These are phyloP conservation scores for Psilocybe subaeruginosa DNA, from an alignment of 768 basidiomycete genomes.

Conservation along the genomic window DNA sequence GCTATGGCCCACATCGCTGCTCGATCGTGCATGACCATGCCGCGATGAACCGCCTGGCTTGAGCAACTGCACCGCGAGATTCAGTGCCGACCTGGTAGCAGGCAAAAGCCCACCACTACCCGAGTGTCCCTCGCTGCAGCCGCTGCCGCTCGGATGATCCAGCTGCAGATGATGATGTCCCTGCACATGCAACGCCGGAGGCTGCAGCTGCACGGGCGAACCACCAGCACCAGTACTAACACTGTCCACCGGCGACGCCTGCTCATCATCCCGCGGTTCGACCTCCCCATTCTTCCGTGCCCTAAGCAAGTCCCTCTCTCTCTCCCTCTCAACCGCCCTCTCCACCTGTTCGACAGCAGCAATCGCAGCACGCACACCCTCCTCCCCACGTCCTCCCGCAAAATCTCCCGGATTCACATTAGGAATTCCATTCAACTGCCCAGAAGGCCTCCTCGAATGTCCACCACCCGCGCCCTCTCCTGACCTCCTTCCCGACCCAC, in stretches of 20 bases:
- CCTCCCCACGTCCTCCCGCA: background rate
- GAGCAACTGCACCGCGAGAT: constrained; percentile 44
- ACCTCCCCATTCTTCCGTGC: constrained; percentile 23
- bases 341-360: constrained; percentile 9
- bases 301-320: constrained; percentile 23
- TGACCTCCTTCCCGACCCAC: constrained; percentile 1
- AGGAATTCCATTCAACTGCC: background rate
- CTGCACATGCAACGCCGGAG: constrained; percentile 1
- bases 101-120: constrained; percentile 7
- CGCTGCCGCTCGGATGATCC: background rate
- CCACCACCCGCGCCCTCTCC: background rate
- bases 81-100: constrained; percentile 42
- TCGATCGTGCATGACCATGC: constrained; percentile 38
- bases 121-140: background rate
- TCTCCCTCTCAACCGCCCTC: constrained; percentile 20
- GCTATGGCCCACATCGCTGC: constrained; percentile 37
- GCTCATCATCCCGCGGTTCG: constrained; percentile 12
- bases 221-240: background rate
- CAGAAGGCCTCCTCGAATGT: background rate
- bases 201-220: background rate
- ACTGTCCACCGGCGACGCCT: constrained; percentile 9
- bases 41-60: constrained; percentile 31
- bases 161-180: constrained; percentile 20
- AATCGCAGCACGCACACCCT: background rate
- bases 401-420: background rate